phyloP scores from a whole-genome alignment of 1,139 yeast species.

The Kazachstania sp. region DNA sequence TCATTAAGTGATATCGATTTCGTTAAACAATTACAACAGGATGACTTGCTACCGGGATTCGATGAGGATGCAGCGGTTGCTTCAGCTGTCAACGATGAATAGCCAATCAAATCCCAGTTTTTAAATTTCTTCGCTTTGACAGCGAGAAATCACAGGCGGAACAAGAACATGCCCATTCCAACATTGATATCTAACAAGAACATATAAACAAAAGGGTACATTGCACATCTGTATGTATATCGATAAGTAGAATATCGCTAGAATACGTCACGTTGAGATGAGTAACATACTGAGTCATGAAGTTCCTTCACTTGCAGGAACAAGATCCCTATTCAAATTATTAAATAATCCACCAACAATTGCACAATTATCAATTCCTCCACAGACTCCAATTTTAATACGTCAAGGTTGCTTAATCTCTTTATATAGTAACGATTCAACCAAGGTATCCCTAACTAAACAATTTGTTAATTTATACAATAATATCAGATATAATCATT shows the following conservation, averaged over 20 bases:
- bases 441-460: conserved; percentile 6
- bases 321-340: conserved; percentile 9
- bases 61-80: background rate
- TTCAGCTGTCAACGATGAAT: background rate
- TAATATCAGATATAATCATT: conserved; percentile 7
- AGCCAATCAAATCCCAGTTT: background rate
- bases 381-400: conserved; percentile 17
- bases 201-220: too few relatives aligned
- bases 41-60: conserved; percentile 1
- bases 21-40: conserved; percentile 38
- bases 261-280: too few relatives aligned
- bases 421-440: conserved; percentile 5
- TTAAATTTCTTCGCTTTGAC: too few relatives aligned
- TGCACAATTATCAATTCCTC: conserved; percentile 13
- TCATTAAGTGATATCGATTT: conserved; percentile 71
- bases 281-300: background rate
- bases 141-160: too few relatives aligned
- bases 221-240: too few relatives aligned
- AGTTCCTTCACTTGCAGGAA: conserved; percentile 3
- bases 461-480: conserved; percentile 7
- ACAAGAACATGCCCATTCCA: too few relatives aligned
- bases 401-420: conserved; percentile 14
- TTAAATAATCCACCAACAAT: conserved; percentile 18
- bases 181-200: too few relatives aligned
- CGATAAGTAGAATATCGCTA: too few relatives aligned